Conservation (phyloP, 257 asterid genomes). For the Cruciata laevipes region DNA sequence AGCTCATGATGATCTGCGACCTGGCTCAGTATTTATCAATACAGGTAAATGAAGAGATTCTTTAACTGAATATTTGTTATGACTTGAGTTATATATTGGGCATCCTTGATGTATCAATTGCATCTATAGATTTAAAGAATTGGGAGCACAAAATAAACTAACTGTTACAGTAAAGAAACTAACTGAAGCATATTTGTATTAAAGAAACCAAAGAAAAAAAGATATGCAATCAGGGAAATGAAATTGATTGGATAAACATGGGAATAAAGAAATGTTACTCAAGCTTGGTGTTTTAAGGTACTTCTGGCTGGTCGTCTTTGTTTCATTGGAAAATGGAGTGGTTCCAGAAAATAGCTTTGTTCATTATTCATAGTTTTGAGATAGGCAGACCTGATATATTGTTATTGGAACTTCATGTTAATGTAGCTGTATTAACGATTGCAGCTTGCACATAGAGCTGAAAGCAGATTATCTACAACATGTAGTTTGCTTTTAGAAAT, state of each 20-base stretch:
- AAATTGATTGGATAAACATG: not conserved
- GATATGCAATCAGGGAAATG: not conserved
- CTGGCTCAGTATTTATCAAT: constrained; percentile 82
- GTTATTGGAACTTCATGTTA: not conserved
- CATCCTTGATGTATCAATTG: not conserved
- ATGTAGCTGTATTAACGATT: too few relatives aligned
- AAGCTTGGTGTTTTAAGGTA: not conserved
- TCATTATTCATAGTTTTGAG: not conserved
- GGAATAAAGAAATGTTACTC: not conserved
- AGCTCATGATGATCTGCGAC: constrained; percentile 85
- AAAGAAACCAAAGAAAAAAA: not conserved
- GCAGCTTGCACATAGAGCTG: not conserved
- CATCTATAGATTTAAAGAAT: not conserved
- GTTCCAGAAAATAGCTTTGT: not conserved
- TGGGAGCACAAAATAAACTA: not conserved
- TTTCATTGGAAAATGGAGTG: not conserved
- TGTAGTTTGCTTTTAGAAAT: not conserved
- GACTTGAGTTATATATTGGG: not conserved
- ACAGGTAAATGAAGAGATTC: constrained; percentile 42
- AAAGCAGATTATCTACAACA: not conserved
- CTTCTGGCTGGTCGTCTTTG: not conserved
- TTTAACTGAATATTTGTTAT: not conserved
- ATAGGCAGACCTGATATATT: not conserved
- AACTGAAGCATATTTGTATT: not conserved
- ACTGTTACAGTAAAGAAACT: too few relatives aligned